Evolutionary conservation across 768 basidiomycete species (phyloP).

Genomic region (Gymnopilus junonius): DNA sequence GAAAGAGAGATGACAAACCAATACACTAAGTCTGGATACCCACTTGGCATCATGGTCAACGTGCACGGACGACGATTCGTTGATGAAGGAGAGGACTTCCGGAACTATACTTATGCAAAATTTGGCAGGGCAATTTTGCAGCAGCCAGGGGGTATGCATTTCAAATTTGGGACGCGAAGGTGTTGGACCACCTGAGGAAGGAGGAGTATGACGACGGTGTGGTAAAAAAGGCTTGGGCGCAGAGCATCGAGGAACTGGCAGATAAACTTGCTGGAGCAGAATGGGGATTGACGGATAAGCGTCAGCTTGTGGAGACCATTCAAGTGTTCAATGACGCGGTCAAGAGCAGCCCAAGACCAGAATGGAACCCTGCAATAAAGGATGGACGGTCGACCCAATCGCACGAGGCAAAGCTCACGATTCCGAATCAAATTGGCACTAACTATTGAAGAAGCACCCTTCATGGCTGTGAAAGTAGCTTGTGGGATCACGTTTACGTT

Average conservation of each 20-base stretch:
- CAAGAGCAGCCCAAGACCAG: slow-evolving; percentile 31
- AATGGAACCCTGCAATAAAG: slow-evolving; percentile 69
- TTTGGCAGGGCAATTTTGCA: slow-evolving; percentile 63
- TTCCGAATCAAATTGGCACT: slow-evolving; percentile 74
- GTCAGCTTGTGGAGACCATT: slow-evolving; percentile 49
- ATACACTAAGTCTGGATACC: slow-evolving; percentile 76
- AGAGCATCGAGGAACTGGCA: slow-evolving; percentile 53
- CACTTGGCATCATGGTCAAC: slow-evolving; percentile 74
- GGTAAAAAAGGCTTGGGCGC: slow-evolving; percentile 56
- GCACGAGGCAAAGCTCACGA: slow-evolving; percentile 28
- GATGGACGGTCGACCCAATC: slow-evolving; percentile 59
- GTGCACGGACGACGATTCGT: slow-evolving; percentile 61
- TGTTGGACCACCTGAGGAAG: slow-evolving; percentile 46
- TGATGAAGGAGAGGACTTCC: slow-evolving; percentile 73
- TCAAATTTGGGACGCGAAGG: slow-evolving; percentile 65
- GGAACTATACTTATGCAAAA: slow-evolving; percentile 76
- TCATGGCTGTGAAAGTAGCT: slow-evolving; percentile 68
- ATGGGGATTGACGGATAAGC: slow-evolving; percentile 50
- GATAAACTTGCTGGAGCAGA: slow-evolving; percentile 38
- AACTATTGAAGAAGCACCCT: slow-evolving; percentile 53
- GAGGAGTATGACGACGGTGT: slow-evolving; percentile 72
- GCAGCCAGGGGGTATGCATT: slow-evolving; percentile 67
- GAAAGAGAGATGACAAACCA: slow-evolving; percentile 67
- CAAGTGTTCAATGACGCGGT: slow-evolving; percentile 48
- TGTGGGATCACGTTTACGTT: slow-evolving; percentile 80